Base-by-base conservation (phyloP, 331 rosid species). In the Stylosanthes scabra region DNA sequence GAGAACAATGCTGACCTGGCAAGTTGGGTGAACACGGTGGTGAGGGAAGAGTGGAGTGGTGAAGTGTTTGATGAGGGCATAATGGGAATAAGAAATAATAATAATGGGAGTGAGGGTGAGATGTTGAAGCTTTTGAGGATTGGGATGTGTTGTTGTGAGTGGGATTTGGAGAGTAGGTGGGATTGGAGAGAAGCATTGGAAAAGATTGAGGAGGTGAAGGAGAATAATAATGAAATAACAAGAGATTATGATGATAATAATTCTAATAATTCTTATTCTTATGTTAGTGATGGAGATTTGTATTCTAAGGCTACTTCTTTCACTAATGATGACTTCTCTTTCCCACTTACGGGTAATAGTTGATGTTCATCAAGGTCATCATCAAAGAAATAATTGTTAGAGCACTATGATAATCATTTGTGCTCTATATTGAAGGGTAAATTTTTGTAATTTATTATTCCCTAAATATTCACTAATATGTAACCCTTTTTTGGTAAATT, bases 1-100 rank as follows among this genome's bases (percentile, higher is more conserved):
- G 79, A 63, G n/a, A 78, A 74, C 11, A 78, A 74, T 13, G 73
- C 63, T 3, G 98, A 90, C 72, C 67, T 93, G 46, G 91, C 89
- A 6, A 82, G 81, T 3, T 93, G 98, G 97, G 97, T 93, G 9
- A 80, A 80, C 45, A 77, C 89, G 1, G 91, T 93, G 3, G 90
- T 88, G 59, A 77, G 90, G 44, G 97, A 93, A 68, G 98, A 90
- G 70, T 93, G 98, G 98, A 90, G 89, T 0, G 95, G 91, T 0
- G 96, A 93, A 72, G 95, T 93, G 41, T 90, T 93, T 66, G 96
- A 93, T 54, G 70, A 74, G 11, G 90, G 80, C 14, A 82, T 82
- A 2, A 62, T 79, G 44, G 81, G 81, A 5, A 57, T 44, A 0
- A 80, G 70, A 16, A 69, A 82, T 7, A 20, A 20, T 20, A 20